These are phyloP conservation scores for Kitagawia praeruptora DNA, from an alignment of 129 eudicot species.

Conservation along the genomic window DNA sequence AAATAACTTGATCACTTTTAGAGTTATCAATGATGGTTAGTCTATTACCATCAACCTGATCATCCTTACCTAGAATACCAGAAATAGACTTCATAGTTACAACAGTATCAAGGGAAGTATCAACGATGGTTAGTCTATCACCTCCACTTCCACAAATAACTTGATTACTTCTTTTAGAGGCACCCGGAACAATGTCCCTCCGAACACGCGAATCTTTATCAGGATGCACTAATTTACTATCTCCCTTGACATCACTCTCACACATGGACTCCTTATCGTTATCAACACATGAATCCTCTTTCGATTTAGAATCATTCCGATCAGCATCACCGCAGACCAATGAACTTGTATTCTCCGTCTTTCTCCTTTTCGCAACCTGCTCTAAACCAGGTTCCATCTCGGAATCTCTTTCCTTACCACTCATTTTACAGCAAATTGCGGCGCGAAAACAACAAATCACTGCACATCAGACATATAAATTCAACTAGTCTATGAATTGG, in stretches of 20 bases:
- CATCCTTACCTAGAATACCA: background rate
- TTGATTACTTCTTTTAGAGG: too few species aligned
- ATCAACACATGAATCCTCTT: background rate
- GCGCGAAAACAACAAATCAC: too few species aligned
- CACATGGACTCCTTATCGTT: background rate
- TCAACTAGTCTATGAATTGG: background rate
- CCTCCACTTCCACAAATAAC: background rate
- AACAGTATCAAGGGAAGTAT: background rate
- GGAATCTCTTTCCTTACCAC: background rate
- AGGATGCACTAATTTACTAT: background rate
- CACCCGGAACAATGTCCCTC: background rate
- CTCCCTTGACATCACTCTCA: background rate
- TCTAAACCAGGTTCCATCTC: background rate
- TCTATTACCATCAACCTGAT: background rate
- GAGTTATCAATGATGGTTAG: too few species aligned
- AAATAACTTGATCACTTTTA: too few species aligned
- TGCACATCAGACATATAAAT: too few species aligned
- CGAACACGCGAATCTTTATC: background rate
- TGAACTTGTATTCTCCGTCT: background rate
- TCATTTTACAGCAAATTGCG: background rate
- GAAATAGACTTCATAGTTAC: too few species aligned
- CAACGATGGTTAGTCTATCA: background rate
- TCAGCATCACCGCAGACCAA: background rate
- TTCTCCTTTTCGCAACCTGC: background rate
- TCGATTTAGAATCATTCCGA: background rate